phyloP scores from a whole-genome alignment of 371 early-diverging fungal species.

The Mucor racemosus region DNA sequence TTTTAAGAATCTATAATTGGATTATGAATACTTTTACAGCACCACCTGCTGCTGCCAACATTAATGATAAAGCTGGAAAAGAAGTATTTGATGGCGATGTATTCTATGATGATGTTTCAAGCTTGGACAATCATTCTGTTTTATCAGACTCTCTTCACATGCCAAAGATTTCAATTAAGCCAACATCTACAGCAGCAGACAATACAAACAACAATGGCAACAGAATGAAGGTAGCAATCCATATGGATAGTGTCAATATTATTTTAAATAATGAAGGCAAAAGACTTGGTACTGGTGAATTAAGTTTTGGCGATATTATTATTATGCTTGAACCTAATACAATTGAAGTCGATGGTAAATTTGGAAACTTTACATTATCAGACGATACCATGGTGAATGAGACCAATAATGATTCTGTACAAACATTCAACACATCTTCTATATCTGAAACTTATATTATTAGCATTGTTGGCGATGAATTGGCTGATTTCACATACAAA shows the following conservation, averaged over 20 bases:
- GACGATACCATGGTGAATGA: slow-evolving; percentile 44
- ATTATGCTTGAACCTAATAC: slow-evolving; percentile 55
- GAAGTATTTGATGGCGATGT: slow-evolving; percentile 10
- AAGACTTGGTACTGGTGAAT: slow-evolving; percentile 64
- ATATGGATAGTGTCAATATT: slow-evolving; percentile 69
- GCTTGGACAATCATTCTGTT: neutral
- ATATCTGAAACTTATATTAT: slow-evolving; percentile 55
- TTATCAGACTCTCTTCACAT: neutral
- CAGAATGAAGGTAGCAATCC: slow-evolving; percentile 65
- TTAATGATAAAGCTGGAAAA: neutral
- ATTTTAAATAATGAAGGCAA: slow-evolving; percentile 67
- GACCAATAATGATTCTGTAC: neutral
- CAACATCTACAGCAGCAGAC: neutral
- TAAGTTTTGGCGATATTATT: slow-evolving; percentile 63
- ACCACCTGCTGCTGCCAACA: slow-evolving; percentile 20
- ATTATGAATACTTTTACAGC: slow-evolving; percentile 74
- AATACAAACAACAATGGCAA: neutral
- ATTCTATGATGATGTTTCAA: slow-evolving; percentile 10
- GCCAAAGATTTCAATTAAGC: neutral
- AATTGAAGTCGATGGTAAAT: slow-evolving; percentile 65
- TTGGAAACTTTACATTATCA: slow-evolving; percentile 74
- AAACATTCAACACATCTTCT: neutral
- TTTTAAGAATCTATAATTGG: slow-evolving; percentile 78
- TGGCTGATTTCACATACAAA: slow-evolving; percentile 76
- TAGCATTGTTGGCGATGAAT: slow-evolving; percentile 74